Evolutionary conservation across 2,329 filamentous ascomycete genomes (phyloP).

Genomic region (Microcyclospora pomicola): DNA sequence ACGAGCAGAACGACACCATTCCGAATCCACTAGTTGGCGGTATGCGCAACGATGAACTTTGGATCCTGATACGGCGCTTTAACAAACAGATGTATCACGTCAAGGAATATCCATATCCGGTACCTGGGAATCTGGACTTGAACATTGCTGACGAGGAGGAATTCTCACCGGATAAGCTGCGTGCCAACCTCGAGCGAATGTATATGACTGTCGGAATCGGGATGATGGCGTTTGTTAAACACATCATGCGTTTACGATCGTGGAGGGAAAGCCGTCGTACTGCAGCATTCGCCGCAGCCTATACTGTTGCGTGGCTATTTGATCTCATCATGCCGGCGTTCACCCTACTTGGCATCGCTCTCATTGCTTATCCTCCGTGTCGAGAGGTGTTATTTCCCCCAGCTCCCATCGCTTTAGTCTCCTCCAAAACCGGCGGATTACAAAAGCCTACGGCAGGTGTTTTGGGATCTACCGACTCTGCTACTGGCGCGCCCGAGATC

Average conservation of each 20-base stretch:
- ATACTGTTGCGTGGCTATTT: slow-evolving; percentile 54
- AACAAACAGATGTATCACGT: slow-evolving; percentile 65
- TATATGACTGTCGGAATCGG: slow-evolving; percentile 68
- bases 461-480: slow-evolving; percentile 59
- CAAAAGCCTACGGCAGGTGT: slow-evolving; percentile 66
- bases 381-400: slow-evolving; percentile 58
- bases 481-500: slow-evolving; percentile 71
- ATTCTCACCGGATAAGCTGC: slow-evolving; percentile 71
- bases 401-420: slow-evolving; percentile 60
- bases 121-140: slow-evolving; percentile 59
- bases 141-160: slow-evolving; percentile 72
- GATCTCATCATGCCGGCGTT: slow-evolving; percentile 56
- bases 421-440: slow-evolving; percentile 54
- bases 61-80: slow-evolving; percentile 58
- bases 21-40: slow-evolving; percentile 50
- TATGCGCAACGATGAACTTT: slow-evolving; percentile 58
- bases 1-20: slow-evolving; percentile 41
- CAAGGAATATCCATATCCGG: slow-evolving; percentile 47
- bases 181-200: slow-evolving; percentile 62
- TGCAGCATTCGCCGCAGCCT: slow-evolving; percentile 47
- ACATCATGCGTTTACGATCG: slow-evolving; percentile 61
- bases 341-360: slow-evolving; percentile 43
- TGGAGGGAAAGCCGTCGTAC: slow-evolving; percentile 65
- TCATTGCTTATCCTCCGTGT: slow-evolving; percentile 52
- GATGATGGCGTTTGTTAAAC: slow-evolving; percentile 53